Evolutionary conservation across 495 filamentous ascomycete species (phyloP), one percentile per base, ranked within the genome.

Genomic region (Ascobolus immersus): DNA sequence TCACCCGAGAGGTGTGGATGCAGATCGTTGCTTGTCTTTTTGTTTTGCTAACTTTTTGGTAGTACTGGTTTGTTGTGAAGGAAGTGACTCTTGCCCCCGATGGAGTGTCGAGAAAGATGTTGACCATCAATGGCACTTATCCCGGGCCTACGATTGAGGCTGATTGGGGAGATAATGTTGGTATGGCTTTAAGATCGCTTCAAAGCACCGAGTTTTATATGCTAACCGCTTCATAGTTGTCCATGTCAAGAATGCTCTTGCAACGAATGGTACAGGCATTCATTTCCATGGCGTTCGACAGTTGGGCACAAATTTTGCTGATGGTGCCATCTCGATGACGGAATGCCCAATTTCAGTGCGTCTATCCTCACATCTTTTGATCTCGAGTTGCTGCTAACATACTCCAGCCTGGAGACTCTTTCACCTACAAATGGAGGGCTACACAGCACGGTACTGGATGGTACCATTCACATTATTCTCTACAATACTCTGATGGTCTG

Each of bases 211-310:
- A n/a, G n/a, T n/a, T n/a, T n/a, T n/a, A n/a, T n/a, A n/a, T n/a
- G n/a, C n/a, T n/a, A n/a, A n/a, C n/a, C n/a, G n/a, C n/a, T n/a
- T n/a, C 17, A 42, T 89, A 19, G 51, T 86, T 25, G 62, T 82
- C 34, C 69, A 78, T 35, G 60, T 75, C 42, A 52, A 68, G 42
- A 89, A 89, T 51, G 58, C 62, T 13, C 61, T 89, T 4, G 74
- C 67, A 9, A 66, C 81, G 44, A 59, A 79, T 43, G 55, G 55
- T 18, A 72, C 74, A 2, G 65, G 64, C 21, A 52, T 86, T 4
- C 78, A 89, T 55, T 89, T 71, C 50, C 78, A 89, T 48, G 78
- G 78, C 13, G n/a, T n/a, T n/a, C n/a, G n/a, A n/a, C n/a, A n/a
- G n/a, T 58, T 84, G 44, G 76, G 62, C 48, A 73, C 79, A 48